Conservation (phyloP, 1,139 yeast species). For the Debaryomycetaceae sp. region DNA sequence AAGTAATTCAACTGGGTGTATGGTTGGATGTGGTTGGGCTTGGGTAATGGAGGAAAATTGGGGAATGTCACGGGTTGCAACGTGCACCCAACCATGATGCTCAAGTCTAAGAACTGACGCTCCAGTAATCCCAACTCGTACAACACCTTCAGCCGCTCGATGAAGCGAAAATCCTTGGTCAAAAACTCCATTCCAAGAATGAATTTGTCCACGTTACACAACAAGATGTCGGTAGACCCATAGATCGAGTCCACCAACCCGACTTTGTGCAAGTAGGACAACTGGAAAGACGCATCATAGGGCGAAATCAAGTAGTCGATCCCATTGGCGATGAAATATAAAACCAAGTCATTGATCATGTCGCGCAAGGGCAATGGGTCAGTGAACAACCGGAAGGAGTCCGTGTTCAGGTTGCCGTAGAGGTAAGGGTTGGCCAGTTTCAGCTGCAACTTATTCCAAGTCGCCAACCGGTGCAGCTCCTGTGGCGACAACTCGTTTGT, state of each 20-base stretch:
- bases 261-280: conserved; percentile 61
- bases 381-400: conserved; percentile 42
- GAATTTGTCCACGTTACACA: conserved; percentile 64
- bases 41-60: conserved; percentile 49
- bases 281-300: conserved; percentile 75
- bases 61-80: conserved; percentile 66
- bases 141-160: conserved; percentile 58
- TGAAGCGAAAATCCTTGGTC: conserved; percentile 58
- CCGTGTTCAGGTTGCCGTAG: conserved; percentile 27
- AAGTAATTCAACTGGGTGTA: conserved; percentile 41
- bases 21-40: conserved; percentile 40
- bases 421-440: conserved; percentile 21
- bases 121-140: conserved; percentile 56
- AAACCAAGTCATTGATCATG: conserved; percentile 52
- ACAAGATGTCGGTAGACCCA: conserved; percentile 77
- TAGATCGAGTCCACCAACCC: conserved; percentile 68
- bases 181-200: conserved; percentile 70
- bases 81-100: conserved; percentile 74
- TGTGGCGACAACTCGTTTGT: conserved; percentile 40
- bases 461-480: conserved; percentile 43
- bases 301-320: conserved; percentile 79
- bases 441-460: conserved; percentile 41
- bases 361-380: conserved; percentile 47
- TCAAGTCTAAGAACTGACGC: conserved; percentile 69
- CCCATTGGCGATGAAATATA: conserved; percentile 50